These are phyloP conservation scores for Magnusiomyces sp. DNA, from an alignment of 1,139 yeast genomes.

Conservation along the genomic window DNA sequence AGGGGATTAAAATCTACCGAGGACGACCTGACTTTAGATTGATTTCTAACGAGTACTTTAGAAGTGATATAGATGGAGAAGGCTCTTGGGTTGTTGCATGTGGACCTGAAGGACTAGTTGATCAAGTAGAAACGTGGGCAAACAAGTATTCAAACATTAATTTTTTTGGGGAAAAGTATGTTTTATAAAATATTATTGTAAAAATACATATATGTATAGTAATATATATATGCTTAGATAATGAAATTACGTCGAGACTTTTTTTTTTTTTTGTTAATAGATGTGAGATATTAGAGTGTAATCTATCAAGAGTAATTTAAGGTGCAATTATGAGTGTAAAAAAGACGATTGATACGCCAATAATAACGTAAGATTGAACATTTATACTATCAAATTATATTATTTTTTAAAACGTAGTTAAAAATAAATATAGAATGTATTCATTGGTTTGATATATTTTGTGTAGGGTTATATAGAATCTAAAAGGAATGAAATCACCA, in stretches of 20 bases:
- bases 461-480: too few relatives aligned
- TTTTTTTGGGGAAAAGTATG: slow-evolving; percentile 38
- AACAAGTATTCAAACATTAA: slow-evolving; percentile 29
- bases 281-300: neutral
- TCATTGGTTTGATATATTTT: too few relatives aligned
- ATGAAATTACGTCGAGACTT: neutral
- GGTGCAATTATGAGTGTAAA: too few relatives aligned
- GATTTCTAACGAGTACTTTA: slow-evolving; percentile 16
- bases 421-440: too few relatives aligned
- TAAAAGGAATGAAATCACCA: neutral
- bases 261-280: neutral
- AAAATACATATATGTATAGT: too few relatives aligned
- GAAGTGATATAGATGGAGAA: slow-evolving; percentile 24
- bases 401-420: too few relatives aligned
- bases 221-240: neutral
- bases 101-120: slow-evolving; percentile 52
- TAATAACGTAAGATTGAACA: too few relatives aligned
- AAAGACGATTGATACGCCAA: too few relatives aligned
- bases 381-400: too few relatives aligned
- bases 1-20: slow-evolving; percentile 16
- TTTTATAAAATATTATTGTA: slow-evolving; percentile 16
- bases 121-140: slow-evolving; percentile 43
- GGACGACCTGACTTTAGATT: slow-evolving; percentile 27
- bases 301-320: too few relatives aligned
- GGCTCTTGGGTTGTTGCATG: slow-evolving; percentile 58